Conservation (phyloP, 345 rosid species). For the Pistacia integerrima region DNA sequence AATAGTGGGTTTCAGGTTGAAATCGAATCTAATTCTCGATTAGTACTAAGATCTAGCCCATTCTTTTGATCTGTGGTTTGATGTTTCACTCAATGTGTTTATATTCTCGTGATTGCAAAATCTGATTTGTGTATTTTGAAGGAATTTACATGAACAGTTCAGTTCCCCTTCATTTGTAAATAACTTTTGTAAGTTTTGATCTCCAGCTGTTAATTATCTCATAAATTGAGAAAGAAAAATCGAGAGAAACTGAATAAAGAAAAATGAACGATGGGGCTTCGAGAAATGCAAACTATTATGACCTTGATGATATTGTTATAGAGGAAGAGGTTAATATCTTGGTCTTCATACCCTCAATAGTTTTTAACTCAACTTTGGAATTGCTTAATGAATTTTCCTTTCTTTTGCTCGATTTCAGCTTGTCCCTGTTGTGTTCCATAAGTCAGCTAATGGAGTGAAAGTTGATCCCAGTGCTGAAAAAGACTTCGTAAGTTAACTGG, state of each 20-base stretch:
- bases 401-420: constrained; percentile 34
- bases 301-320: constrained; percentile 70
- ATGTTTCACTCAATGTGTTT: no score
- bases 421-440: constrained; percentile 59
- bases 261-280: no score
- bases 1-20: no score
- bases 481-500: constrained; percentile 48
- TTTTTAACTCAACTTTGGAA: background rate
- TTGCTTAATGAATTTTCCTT: background rate
- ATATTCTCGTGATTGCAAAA: no score
- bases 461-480: constrained; percentile 77
- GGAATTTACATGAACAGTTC: background rate
- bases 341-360: background rate
- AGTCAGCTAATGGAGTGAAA: constrained; percentile 68
- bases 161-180: background rate
- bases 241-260: constrained; percentile 30
- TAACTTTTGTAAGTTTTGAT: no score
- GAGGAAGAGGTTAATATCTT: constrained; percentile 67
- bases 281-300: constrained; percentile 44
- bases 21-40: no score
- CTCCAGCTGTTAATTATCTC: background rate
- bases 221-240: background rate
- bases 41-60: no score
- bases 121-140: background rate
- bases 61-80: no score